phyloP scores from a whole-genome alignment of 306 rosid species.

The Crotalaria pallida region DNA sequence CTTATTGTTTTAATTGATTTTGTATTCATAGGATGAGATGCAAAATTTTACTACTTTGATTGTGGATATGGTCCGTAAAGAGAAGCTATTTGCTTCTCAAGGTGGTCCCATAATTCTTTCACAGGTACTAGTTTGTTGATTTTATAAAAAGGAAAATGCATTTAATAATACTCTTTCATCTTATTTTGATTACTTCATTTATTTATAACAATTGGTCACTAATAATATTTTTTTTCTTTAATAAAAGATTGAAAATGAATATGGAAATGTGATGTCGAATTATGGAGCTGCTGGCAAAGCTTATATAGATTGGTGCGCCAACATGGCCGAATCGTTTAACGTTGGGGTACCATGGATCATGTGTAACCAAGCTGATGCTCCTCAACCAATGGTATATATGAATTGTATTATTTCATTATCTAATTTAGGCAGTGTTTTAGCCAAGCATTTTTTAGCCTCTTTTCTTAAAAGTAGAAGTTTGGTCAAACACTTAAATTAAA shows the following conservation, averaged over 20 bases:
- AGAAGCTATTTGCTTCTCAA: constrained; percentile 55
- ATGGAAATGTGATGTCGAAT: constrained; percentile 36
- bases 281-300: constrained; percentile 53
- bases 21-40: constrained; percentile 17
- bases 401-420: neutral
- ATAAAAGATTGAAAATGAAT: constrained; percentile 51
- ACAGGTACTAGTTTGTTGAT: constrained; percentile 26
- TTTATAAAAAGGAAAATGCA: too few relatives aligned
- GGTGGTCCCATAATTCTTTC: constrained; percentile 53
- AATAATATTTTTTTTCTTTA: neutral
- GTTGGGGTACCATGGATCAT: constrained; percentile 60
- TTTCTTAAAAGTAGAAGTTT: too few relatives aligned
- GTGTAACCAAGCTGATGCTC: constrained; percentile 48
- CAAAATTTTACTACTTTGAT: constrained; percentile 22
- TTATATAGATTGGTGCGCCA: constrained; percentile 43
- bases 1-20: neutral
- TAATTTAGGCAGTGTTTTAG: too few relatives aligned
- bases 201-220: neutral
- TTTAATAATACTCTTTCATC: too few relatives aligned
- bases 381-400: constrained; percentile 36
- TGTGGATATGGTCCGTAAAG: constrained; percentile 38
- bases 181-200: neutral
- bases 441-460: too few relatives aligned
- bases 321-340: constrained; percentile 35
- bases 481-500: too few relatives aligned